Conservation (phyloP, 495 filamentous ascomycete species). For the Aspergillus hancockii region DNA sequence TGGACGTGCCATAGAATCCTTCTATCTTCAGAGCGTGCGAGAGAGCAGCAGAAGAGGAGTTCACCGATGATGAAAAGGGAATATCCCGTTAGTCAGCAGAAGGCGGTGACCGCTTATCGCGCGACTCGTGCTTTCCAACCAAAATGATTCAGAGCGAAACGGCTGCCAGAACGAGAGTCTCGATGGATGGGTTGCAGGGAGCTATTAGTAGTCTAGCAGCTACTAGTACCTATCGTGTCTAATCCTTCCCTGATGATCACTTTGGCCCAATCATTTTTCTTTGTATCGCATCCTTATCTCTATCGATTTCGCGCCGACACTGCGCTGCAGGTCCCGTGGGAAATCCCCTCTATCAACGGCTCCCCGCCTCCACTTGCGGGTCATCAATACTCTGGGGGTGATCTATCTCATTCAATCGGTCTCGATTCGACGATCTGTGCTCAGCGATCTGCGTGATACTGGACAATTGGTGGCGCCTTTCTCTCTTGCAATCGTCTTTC, state of each 20-base stretch:
- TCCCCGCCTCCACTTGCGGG: slow-evolving; percentile 11
- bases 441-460: background rate
- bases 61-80: background rate
- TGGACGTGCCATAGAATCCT: too few species aligned
- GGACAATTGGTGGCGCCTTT: slow-evolving; percentile 6
- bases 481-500: background rate
- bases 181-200: background rate
- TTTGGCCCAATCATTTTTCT: background rate
- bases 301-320: slow-evolving; percentile 5
- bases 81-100: background rate
- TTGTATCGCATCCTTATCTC: background rate
- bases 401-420: slow-evolving; percentile 1
- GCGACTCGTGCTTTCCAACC: background rate
- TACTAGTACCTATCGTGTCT: slow-evolving; percentile 1
- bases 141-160: background rate
- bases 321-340: background rate
- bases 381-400: slow-evolving; percentile 1
- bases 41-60: background rate
- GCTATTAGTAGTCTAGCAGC: background rate
- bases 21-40: too few species aligned
- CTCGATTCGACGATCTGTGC: background rate
- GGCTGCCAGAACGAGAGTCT: background rate
- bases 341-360: slow-evolving; percentile 8
- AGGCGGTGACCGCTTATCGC: slow-evolving; percentile 5
- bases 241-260: background rate